A percentile compares a stretch with the other conserved stretches of the same genome.
phyloP scores from a whole-genome alignment of 2,329 filamentous ascomycete species.

The Thielaviopsis populi region DNA sequence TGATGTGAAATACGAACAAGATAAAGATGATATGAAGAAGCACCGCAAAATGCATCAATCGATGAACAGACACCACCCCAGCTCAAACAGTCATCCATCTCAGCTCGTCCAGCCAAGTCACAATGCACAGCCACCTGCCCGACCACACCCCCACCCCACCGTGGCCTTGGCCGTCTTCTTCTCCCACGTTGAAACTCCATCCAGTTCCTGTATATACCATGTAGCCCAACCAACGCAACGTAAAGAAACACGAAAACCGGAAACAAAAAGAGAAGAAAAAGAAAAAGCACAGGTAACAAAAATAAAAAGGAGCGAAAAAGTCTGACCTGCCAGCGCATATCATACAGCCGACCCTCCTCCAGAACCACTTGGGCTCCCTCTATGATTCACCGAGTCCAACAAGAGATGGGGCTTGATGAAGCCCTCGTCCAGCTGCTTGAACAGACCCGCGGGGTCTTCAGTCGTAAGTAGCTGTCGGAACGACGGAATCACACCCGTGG shows the following conservation, averaged over 20 bases:
- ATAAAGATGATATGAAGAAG: not conserved
- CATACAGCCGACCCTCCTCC: slow-evolving; percentile 21
- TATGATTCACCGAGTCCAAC: slow-evolving; percentile 39
- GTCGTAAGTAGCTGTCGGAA: slow-evolving; percentile 68
- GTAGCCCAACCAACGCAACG: not conserved
- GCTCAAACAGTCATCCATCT: not conserved
- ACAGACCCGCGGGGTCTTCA: slow-evolving; percentile 79
- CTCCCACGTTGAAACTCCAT: not conserved
- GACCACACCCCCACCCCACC: not conserved
- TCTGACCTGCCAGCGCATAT: not conserved
- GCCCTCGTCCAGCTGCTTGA: slow-evolving; percentile 85
- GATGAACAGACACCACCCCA: not conserved
- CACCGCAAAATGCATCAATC: not conserved
- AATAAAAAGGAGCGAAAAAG: slow-evolving; percentile 2
- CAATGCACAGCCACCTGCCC: not conserved
- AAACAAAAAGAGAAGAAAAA: not conserved
- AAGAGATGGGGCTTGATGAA: slow-evolving; percentile 87
- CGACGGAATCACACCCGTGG: slow-evolving; percentile 27
- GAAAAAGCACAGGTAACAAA: not conserved
- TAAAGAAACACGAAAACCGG: not conserved
- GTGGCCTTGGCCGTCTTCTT: not conserved
- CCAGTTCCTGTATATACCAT: not conserved
- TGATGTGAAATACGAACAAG: not conserved
- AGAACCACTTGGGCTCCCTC: slow-evolving; percentile 29
- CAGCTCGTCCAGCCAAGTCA: not conserved